These are phyloP conservation scores for Barbatosphaeria neglecta DNA, from an alignment of 495 filamentous ascomycete genomes.

Conservation along the genomic window DNA sequence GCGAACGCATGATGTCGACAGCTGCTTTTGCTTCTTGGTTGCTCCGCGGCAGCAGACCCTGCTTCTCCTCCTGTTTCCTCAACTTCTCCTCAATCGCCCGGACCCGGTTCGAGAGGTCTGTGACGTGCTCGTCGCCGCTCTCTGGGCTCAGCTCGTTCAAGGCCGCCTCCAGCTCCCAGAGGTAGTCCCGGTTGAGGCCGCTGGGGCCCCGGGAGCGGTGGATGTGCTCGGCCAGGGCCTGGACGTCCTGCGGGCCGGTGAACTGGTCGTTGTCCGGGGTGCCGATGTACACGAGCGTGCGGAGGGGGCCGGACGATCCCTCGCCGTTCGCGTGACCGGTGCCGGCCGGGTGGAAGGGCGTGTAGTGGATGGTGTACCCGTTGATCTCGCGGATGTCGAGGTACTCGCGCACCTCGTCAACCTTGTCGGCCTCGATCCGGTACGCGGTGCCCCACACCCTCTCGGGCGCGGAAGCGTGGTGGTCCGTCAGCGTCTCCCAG, in stretches of 20 bases:
- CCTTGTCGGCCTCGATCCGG: conserved; percentile 62
- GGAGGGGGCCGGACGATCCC: conserved; percentile 14
- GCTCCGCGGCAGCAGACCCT: conserved; percentile 7
- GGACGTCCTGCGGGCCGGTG: conserved; percentile 66
- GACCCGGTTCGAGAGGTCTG: conserved; percentile 45
- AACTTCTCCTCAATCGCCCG: conserved; percentile 36
- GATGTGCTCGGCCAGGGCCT: conserved; percentile 77
- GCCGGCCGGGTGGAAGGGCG: conserved; percentile 58
- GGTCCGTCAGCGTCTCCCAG: conserved; percentile 71
- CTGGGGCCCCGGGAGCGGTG: conserved; percentile 66
- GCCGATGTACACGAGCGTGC: conserved; percentile 81
- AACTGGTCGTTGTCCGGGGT: conserved; percentile 92
- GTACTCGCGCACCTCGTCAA: conserved; percentile 70
- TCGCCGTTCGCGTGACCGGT: conserved; percentile 1
- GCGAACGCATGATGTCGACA: conserved; percentile 10
- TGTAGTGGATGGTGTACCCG: conserved; percentile 85
- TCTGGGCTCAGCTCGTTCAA: conserved; percentile 64
- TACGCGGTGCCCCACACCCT: conserved; percentile 88
- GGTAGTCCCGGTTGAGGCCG: conserved; percentile 84
- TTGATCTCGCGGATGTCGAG: conserved; percentile 97
- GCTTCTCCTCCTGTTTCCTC: conserved; percentile 7
- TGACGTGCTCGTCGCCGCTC: conserved; percentile 76
- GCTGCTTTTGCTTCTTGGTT: neutral
- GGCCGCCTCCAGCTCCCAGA: conserved; percentile 68
- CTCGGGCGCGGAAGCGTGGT: conserved; percentile 45